Base-by-base conservation (phyloP, 176 grass and related monocot species). In the Tuctoria greenei region DNA sequence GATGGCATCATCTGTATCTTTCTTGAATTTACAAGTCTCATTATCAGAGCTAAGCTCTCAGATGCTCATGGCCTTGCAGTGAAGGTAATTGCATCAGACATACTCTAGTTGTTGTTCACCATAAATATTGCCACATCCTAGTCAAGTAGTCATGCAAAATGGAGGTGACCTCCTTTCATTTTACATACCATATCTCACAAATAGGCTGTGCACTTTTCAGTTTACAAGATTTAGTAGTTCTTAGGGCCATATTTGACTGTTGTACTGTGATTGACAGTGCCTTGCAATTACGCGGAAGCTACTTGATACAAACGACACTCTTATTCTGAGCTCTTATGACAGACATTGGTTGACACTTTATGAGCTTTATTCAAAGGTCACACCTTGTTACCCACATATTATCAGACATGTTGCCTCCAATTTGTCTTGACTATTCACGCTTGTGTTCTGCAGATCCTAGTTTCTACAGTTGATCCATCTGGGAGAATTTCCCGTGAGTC, bases 291-390 rank as follows among this genome's bases (percentile, higher is more conserved):
- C 82, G n/a, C 86, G 83, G 14, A 98, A 94, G 73, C 65, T 94
- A 54, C 82, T 94, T 34, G 95, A 94, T 77, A 73, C 84, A 55
- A 94, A 55, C 66, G 82, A 86, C 58, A 69, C 54, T 40, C 66
- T 60, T 68, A 80, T 82, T 49, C 56, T 75, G 72, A 71, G 64
- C 77, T 92, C 82, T 71, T 98, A 89, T 85, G 73, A 75, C 31
- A 90, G 76, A 58, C 84, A 94, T 37, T 94, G 90, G 91, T 74
- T 39, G 21, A 27, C 70, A 20, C 69, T 98, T 8, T 89, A 75
- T 87, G 91, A 88, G 43, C 84, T 98, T 75, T 98, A 90, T 88
- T 88, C 91, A 59, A 79, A 98, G 95, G 95, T 97, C 44, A 34
- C 11, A 27, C 59, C 49, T 67, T 66, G 44, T 38, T 83, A 72